Evolutionary conservation across 75 land plant genomes (phyloP).

Genomic region (Chamaecyparis obtusa): DNA sequence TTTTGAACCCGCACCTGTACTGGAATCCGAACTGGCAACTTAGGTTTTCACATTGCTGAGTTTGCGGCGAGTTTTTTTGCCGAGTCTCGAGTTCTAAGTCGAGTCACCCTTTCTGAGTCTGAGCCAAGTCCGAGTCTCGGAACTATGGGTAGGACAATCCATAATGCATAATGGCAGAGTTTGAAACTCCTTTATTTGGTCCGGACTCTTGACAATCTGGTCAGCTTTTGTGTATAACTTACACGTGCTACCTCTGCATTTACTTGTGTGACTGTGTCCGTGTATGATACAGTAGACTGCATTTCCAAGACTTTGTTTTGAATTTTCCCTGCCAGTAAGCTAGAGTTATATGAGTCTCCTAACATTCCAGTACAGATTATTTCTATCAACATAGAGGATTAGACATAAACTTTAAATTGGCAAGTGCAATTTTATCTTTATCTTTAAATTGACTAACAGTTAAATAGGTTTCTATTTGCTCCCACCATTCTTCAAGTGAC

Average conservation of each 20-base stretch:
- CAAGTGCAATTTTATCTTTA: background rate
- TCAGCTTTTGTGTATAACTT: background rate
- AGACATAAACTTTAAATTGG: background rate
- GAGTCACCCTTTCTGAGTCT: no score
- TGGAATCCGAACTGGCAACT: no score
- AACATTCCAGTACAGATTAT: background rate
- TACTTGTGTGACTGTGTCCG: background rate
- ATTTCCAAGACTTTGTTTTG: background rate
- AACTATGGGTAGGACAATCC: background rate
- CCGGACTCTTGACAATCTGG: background rate
- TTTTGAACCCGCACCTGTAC: no score
- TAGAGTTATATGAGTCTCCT: background rate
- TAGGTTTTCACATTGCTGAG: no score
- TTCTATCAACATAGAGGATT: background rate
- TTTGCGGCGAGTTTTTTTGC: no score
- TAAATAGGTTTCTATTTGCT: background rate
- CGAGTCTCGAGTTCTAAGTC: no score
- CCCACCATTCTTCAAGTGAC: background rate
- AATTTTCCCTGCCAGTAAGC: background rate
- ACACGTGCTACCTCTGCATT: background rate
- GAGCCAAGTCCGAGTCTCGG: no score
- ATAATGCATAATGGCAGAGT: background rate
- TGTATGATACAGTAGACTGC: background rate
- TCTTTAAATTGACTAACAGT: background rate
- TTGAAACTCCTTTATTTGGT: background rate